These are phyloP conservation scores for Neofusicoccum umdonicola DNA, from an alignment of 2,329 filamentous ascomycete genomes.

Conservation along the genomic window DNA sequence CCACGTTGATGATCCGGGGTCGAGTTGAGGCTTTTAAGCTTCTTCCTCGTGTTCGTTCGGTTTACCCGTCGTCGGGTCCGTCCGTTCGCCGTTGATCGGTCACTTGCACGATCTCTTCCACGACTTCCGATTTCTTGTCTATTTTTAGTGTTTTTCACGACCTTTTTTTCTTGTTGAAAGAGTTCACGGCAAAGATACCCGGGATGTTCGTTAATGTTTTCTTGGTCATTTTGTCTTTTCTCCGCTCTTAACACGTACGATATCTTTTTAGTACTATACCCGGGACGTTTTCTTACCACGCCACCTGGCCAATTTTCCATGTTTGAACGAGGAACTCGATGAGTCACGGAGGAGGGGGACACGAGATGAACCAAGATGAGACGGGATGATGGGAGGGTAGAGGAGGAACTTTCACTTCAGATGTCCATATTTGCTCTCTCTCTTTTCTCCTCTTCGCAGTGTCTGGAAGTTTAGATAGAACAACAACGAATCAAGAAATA, in stretches of 20 bases:
- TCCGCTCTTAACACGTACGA: not conserved
- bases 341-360: too few relatives aligned
- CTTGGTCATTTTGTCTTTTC: not conserved
- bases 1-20: not conserved
- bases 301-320: too few relatives aligned
- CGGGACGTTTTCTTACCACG: not conserved
- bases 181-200: constrained; percentile 15
- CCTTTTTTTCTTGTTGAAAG: not conserved
- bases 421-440: too few relatives aligned
- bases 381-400: too few relatives aligned
- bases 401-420: too few relatives aligned
- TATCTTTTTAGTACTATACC: constrained; percentile 9
- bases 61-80: not conserved
- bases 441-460: too few relatives aligned
- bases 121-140: not conserved
- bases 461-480: too few relatives aligned
- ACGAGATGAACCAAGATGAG: too few relatives aligned
- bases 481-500: too few relatives aligned
- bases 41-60: not conserved
- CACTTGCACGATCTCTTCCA: not conserved
- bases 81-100: not conserved
- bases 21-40: not conserved
- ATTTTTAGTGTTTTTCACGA: not conserved
- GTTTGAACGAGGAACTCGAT: too few relatives aligned
- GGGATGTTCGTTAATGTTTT: not conserved